phyloP scores from a whole-genome alignment of 2,329 filamentous ascomycete genomes.

The Chrysoporthe puriensis region DNA sequence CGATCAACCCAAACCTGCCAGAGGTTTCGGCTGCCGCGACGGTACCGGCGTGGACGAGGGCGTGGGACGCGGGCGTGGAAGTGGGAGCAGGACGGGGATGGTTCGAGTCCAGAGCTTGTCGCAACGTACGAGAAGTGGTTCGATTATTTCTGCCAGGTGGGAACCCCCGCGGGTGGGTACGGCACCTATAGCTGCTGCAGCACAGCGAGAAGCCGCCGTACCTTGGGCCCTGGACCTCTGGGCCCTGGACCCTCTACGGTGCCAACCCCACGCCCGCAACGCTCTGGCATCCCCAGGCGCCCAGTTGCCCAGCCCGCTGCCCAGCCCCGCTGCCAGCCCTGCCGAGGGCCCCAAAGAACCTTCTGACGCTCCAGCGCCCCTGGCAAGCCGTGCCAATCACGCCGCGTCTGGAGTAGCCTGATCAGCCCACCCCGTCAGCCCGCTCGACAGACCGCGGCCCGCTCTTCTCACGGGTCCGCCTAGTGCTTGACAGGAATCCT shows the following conservation, averaged over 20 bases:
- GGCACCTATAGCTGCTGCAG: neutral
- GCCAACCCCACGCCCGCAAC: neutral
- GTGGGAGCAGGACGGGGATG: constrained; percentile 9
- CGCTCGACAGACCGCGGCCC: constrained; percentile 2
- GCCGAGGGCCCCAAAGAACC: neutral
- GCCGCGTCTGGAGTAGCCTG: constrained; percentile 3
- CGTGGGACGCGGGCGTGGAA: constrained; percentile 2
- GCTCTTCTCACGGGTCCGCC: neutral
- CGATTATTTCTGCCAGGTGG: constrained; percentile 9
- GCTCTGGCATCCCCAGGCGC: neutral
- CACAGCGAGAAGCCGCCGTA: neutral
- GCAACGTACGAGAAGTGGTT: constrained; percentile 18
- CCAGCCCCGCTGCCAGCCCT: neutral
- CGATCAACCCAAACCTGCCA: too few species aligned
- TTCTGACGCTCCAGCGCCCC: neutral
- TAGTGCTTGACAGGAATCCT: constrained; percentile 1
- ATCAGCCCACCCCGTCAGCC: constrained; percentile 12
- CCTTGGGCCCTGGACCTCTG: neutral
- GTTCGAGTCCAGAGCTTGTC: constrained; percentile 8
- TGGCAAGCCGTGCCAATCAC: neutral
- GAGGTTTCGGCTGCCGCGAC: neutral
- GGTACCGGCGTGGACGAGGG: neutral
- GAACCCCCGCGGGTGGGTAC: constrained; percentile 10
- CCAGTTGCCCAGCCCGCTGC: too few species aligned
- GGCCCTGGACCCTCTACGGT: neutral